These are phyloP conservation scores for Penicillium dipodomyicola DNA, from an alignment of 495 filamentous ascomycete species.

Conservation along the genomic window DNA sequence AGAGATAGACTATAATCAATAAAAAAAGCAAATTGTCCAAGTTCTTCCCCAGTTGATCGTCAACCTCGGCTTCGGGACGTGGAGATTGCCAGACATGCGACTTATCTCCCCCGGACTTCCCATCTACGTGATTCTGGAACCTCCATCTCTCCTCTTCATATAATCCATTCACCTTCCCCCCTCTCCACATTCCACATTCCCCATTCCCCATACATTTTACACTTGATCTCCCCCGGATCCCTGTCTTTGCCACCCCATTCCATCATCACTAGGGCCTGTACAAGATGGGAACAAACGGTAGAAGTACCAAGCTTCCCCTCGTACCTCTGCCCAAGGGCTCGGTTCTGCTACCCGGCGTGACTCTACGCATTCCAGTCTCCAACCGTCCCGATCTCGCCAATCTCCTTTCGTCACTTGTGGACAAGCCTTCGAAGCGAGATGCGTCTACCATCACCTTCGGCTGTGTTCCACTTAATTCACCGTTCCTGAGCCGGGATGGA, in stretches of 20 bases:
- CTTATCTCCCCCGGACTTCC: constrained; percentile 39
- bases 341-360: constrained; percentile 78
- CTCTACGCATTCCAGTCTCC: constrained; percentile 70
- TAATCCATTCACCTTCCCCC: constrained; percentile 22
- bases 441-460: constrained; percentile 67
- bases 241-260: constrained; percentile 12
- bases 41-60: constrained; percentile 14
- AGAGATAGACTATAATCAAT: neutral
- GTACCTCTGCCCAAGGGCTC: constrained; percentile 70
- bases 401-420: constrained; percentile 73
- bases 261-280: constrained; percentile 12
- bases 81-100: constrained; percentile 31
- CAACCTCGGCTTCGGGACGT: constrained; percentile 45
- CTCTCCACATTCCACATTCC: constrained; percentile 28
- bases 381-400: constrained; percentile 81
- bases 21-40: neutral
- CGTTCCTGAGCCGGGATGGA: constrained; percentile 64
- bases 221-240: constrained; percentile 12
- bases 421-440: constrained; percentile 61
- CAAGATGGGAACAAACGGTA: constrained; percentile 45
- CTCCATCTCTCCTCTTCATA: constrained; percentile 17
- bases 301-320: constrained; percentile 60
- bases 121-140: constrained; percentile 38
- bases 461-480: constrained; percentile 76
- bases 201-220: constrained; percentile 3